These are phyloP conservation scores for Tilletiaria anomala DNA, from an alignment of 1,284 basidiomycete genomes.

Conservation along the genomic window DNA sequence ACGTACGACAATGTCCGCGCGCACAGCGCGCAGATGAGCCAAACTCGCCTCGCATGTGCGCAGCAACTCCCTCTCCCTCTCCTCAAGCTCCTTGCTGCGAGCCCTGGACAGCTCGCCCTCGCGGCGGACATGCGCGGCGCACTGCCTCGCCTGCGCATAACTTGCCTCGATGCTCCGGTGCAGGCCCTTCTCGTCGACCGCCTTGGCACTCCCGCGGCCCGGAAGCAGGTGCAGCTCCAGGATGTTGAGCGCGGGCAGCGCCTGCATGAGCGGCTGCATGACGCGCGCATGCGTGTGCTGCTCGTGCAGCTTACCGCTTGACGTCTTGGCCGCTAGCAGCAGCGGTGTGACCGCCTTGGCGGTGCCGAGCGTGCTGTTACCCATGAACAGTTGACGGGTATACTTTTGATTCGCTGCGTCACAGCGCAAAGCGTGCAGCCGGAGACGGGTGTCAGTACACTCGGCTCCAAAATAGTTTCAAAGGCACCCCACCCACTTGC, in stretches of 20 bases:
- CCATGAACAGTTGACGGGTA: too few species aligned
- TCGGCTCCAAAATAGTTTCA: too few species aligned
- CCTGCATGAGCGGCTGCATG: slow-evolving; percentile 15
- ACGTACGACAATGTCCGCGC: too few species aligned
- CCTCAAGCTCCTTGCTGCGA: neutral
- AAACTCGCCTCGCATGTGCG: too few species aligned
- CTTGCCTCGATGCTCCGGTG: slow-evolving; percentile 20
- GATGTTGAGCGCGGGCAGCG: slow-evolving; percentile 13
- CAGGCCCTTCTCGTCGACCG: slow-evolving; percentile 13
- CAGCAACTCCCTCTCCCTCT: too few species aligned
- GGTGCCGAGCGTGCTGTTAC: too few species aligned
- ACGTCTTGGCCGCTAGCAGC: slow-evolving; percentile 19
- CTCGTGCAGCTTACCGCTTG: slow-evolving; percentile 21
- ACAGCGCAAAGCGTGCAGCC: too few species aligned
- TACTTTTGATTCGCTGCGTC: too few species aligned
- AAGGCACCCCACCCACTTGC: too few species aligned
- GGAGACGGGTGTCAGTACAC: too few species aligned
- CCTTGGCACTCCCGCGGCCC: slow-evolving; percentile 10
- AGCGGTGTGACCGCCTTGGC: too few species aligned
- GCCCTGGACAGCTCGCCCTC: neutral
- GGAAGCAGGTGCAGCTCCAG: slow-evolving; percentile 23
- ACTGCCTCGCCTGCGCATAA: slow-evolving; percentile 12
- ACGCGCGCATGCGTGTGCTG: slow-evolving; percentile 17
- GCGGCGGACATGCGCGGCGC: slow-evolving; percentile 1
- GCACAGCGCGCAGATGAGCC: too few species aligned